Evolutionary conservation across 106 monocot genomes (phyloP).

Genomic region (Xerophyta viscosa): DNA sequence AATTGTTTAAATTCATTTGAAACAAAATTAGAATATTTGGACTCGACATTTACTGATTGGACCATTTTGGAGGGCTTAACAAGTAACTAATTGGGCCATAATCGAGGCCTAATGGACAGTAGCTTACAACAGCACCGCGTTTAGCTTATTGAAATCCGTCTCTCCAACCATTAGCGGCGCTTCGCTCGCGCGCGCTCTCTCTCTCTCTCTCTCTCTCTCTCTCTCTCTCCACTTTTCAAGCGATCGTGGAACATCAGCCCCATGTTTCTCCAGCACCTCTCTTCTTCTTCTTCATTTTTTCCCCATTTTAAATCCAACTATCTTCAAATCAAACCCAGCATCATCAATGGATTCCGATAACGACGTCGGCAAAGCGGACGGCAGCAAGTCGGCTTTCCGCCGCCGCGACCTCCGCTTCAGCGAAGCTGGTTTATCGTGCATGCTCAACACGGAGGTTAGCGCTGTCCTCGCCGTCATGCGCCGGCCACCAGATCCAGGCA

Average conservation of each 20-base stretch:
- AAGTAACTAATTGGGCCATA: no score
- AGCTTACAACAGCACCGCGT: no score
- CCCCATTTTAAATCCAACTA: not conserved
- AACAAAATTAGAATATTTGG: no score
- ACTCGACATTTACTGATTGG: no score
- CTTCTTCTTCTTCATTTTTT: not conserved
- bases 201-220: not conserved
- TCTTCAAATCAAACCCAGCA: no score
- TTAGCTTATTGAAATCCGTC: no score
- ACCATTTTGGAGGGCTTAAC: no score
- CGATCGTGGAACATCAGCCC: not conserved
- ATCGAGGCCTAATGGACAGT: no score
- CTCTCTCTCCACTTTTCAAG: not conserved
- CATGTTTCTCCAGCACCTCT: not conserved
- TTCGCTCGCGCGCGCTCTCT: no score
- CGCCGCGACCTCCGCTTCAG: constrained; percentile 21
- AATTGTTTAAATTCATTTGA: no score
- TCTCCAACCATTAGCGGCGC: no score
- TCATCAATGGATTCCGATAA: not conserved
- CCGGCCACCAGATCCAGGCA: constrained; percentile 19
- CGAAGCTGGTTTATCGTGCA: constrained; percentile 78
- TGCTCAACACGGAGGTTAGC: constrained; percentile 87
- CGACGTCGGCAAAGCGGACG: not conserved
- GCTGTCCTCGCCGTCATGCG: constrained; percentile 84
- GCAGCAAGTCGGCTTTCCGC: not conserved